Evolutionary conservation across 2,329 filamentous ascomycete genomes (phyloP).

Genomic region (Neospermospora avenae): DNA sequence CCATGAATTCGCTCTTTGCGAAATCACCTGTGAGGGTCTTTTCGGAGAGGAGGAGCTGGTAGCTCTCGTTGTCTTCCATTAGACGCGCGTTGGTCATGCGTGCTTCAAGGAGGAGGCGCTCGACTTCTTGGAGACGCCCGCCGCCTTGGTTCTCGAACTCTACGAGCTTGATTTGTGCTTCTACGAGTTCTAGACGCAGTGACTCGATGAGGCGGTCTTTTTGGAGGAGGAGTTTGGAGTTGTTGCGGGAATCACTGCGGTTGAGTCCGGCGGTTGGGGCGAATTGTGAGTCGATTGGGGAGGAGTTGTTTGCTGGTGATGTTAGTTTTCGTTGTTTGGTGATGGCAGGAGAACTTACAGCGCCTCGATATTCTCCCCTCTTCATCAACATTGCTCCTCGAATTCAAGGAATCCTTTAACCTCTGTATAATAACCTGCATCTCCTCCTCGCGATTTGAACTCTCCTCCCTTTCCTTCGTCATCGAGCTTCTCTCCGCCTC

Average conservation of each 20-base stretch:
- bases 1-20: constrained; percentile 72
- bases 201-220: constrained; percentile 97
- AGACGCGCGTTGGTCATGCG: constrained; percentile 93
- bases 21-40: constrained; percentile 96
- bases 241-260: constrained; percentile 84
- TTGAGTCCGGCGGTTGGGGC: constrained; percentile 81
- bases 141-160: constrained; percentile 93
- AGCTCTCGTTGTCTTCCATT: constrained; percentile 99
- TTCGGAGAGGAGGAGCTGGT: constrained; percentile 89
- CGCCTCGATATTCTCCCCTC: constrained; percentile 58
- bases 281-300: constrained; percentile 74
- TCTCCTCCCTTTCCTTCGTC: constrained; percentile 89
- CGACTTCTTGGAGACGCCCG: constrained; percentile 82
- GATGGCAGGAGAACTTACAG: constrained; percentile 43
- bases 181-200: constrained; percentile 85
- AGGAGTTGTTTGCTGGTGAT: constrained; percentile 48
- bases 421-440: constrained; percentile 87
- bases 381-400: constrained; percentile 56
- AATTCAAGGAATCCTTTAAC: constrained; percentile 82
- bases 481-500: constrained; percentile 85
- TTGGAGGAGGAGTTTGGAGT: constrained; percentile 84
- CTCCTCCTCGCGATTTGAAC: constrained; percentile 79
- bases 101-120: constrained; percentile 83
- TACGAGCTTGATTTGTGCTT: constrained; percentile 91
- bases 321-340: constrained; percentile 21